Evolutionary conservation across 2,329 filamentous ascomycete species (phyloP).

Genomic region (Colletotrichum abscissum): DNA sequence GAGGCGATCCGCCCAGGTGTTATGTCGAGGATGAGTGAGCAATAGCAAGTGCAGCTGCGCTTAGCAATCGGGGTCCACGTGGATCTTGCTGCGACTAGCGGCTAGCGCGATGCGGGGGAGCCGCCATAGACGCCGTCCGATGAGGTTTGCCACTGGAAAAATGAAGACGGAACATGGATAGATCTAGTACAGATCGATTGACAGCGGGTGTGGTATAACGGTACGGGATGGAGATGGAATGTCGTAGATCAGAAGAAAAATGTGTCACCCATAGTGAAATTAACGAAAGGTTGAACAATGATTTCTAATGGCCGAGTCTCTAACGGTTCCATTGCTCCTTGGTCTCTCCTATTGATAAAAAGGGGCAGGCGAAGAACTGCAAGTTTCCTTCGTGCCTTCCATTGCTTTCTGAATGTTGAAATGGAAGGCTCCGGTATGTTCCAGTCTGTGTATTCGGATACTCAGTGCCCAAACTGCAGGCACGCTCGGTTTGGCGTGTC

Average conservation of each 20-base stretch:
- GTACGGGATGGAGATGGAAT: background rate
- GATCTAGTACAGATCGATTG: background rate
- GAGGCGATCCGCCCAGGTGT: background rate
- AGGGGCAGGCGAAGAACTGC: too few relatives aligned
- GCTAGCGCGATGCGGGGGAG: constrained; percentile 31
- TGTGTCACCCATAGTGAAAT: too few relatives aligned
- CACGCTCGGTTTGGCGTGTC: constrained; percentile 22
- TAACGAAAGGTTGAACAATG: too few relatives aligned
- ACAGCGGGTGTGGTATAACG: background rate
- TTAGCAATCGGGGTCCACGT: background rate
- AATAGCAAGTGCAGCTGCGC: constrained; percentile 4
- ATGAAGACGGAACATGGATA: background rate
- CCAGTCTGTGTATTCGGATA: background rate
- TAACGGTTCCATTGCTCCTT: too few relatives aligned
- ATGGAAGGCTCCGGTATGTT: constrained; percentile 22
- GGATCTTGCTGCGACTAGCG: constrained; percentile 27
- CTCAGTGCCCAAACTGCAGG: constrained; percentile 1
- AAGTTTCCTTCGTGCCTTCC: too few relatives aligned
- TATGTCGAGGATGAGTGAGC: background rate
- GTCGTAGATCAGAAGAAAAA: background rate
- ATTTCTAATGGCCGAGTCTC: too few relatives aligned
- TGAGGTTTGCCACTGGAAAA: constrained; percentile 7
- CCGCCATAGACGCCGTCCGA: constrained; percentile 18
- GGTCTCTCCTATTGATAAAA: too few relatives aligned
- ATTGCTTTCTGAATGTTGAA: too few relatives aligned